Evolutionary conservation across 169 alveolate genomes (phyloP), one percentile per base, ranked within the genome.

Genomic region (Sarcocystis neurona): DNA sequence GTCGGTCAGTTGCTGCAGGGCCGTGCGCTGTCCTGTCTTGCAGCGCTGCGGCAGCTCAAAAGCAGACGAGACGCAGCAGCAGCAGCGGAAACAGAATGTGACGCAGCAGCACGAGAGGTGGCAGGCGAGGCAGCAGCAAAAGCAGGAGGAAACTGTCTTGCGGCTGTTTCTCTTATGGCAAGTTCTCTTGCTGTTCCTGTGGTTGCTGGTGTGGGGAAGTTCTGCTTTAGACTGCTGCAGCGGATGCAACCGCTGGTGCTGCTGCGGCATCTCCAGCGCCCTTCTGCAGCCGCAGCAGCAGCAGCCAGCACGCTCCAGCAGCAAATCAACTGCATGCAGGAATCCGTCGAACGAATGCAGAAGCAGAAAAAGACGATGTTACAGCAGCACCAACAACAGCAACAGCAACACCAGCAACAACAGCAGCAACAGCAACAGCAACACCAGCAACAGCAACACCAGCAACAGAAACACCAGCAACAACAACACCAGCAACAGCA

Each of bases 1-100:
- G 43, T 72, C 58, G 41, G 58, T 34, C 82, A 72, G 82, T 39
- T 37, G 10, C 23, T 72, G 2, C 82, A 72, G 56, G 82, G 82
- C 56, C 34, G 41, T 39, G 15, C 32, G 18, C 37, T 27, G 6
- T 39, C 41, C 8, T 32, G 58, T 39, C 58, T 72, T 6, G 82
- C 82, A 39, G 82, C 82, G 27, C 32, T 72, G 37, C 56, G 18
- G 3, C 82, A 72, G 56, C 50, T 37, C 18, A 15, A 41, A 37
- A 53, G 23, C 39, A 1, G 56, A 2, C 10, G 56, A 5, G 10
- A 12, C 48, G 34, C 82, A 2, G 18, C 53, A n/a, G n/a, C n/a
- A n/a, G n/a, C n/a, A n/a, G n/a, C n/a, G n/a, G n/a, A n/a, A n/a
- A n/a, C n/a, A n/a, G n/a, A n/a, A n/a, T n/a, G n/a, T n/a, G n/a